Evolutionary conservation across 495 filamentous ascomycete genomes (phyloP).

Genomic region (Neurospora intermedia): DNA sequence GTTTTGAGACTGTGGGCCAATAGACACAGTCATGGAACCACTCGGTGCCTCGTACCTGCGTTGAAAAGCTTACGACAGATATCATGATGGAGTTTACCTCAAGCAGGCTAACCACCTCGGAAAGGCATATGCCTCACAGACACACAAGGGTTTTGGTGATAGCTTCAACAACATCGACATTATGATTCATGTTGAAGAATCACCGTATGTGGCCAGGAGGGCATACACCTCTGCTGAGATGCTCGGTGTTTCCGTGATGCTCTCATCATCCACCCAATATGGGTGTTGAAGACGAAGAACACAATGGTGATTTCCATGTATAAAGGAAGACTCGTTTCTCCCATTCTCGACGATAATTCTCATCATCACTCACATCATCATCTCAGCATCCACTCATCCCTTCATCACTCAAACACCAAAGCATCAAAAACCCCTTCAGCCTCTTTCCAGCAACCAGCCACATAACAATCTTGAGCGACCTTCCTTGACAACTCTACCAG

Average conservation of each 20-base stretch:
- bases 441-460: not conserved
- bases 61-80: not conserved
- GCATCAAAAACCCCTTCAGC: not conserved
- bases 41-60: not conserved
- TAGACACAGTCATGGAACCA: not conserved
- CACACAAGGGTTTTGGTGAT: not conserved
- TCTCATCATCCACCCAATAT: not conserved
- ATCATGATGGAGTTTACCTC: not conserved
- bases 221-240: not conserved
- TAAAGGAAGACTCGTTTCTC: not conserved
- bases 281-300: not conserved
- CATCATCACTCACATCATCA: not conserved
- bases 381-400: not conserved
- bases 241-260: not conserved
- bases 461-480: not conserved
- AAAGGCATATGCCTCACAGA: not conserved
- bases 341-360: not conserved
- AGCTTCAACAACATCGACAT: not conserved
- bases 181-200: not conserved
- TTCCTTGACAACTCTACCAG: not conserved
- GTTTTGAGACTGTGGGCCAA: not conserved
- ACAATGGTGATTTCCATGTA: not conserved
- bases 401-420: not conserved
- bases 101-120: not conserved
- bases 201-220: not conserved